Evolutionary conservation across 1,284 basidiomycete genomes (phyloP), one percentile per base, ranked within the genome.

Genomic region (Microbotryomycetes sp.): DNA sequence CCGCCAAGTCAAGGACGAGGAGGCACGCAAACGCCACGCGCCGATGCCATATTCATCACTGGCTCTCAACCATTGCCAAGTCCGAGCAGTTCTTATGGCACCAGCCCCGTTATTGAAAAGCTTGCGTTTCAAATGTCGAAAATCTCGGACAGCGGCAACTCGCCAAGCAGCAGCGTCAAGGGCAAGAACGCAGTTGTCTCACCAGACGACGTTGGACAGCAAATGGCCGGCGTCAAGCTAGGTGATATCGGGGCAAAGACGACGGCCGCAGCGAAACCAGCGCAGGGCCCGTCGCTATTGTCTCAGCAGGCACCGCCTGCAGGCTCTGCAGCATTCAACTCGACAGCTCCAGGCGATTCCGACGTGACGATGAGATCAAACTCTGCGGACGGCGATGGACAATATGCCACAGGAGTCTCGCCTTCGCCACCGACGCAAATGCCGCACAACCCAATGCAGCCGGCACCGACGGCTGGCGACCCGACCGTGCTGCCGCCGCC

Each of bases 1-100:
- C 94, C 94, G 0, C 94, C 94, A 0, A 89, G 86, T 51, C 91
- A 92, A 70, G 94, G 93, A 4, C 82, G 94, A 56, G 89, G 91
- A n/a, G 94, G 94, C 1, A 93, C 96, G 73, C 94, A 97, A 76
- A 98, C 94, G 0, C 94, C 94, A 0, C 82, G 91, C 46, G 86
- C 87, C 29, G 91, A 96, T 71, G 85, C 85, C 45, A 78, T 83
- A 46, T 92, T 89, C 78, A 97, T 97, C 77, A 96, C 91, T 1
- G 90, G 89, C 41, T 92, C 89, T 1, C 93, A 92, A 73, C 94
- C 94, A 0, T 81, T 98, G 7, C 92, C 94, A 0, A 79, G 77
- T 81, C 89, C 70, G 79, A 89, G 50, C 82, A 85, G 66, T 81
- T 86, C 68, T 83, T 87, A 74, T 81, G 86, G 85, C 27, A 84